A percentile compares a stretch with the other conserved stretches of the same genome.
phyloP scores from a whole-genome alignment of 805 yeast genomes.

The Lachancea quebecensis region DNA sequence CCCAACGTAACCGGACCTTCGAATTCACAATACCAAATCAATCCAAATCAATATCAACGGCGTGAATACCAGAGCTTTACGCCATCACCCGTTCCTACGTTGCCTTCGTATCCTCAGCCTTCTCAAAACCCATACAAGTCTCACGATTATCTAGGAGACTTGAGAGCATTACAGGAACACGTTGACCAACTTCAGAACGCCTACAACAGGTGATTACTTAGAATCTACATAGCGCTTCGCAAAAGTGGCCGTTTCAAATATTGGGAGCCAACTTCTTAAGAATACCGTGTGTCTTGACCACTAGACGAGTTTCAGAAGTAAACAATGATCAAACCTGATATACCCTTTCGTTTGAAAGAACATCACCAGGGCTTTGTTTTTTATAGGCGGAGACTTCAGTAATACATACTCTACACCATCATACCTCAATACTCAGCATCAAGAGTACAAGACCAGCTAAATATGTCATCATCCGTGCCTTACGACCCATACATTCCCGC shows the following conservation, averaged over 20 bases:
- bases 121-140: conserved; percentile 12
- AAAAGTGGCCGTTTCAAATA: too few relatives aligned
- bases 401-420: too few relatives aligned
- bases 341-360: background rate
- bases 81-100: conserved; percentile 22
- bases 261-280: too few relatives aligned
- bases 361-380: background rate
- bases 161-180: conserved; percentile 61
- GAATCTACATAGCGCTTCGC: too few relatives aligned
- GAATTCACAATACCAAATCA: conserved; percentile 9
- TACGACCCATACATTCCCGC: conserved; percentile 82
- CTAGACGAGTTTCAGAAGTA: too few relatives aligned
- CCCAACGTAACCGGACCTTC: conserved; percentile 11
- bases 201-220: conserved; percentile 12
- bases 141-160: conserved; percentile 51
- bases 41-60: background rate
- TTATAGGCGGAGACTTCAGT: background rate
- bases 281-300: too few relatives aligned
- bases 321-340: too few relatives aligned
- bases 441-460: background rate
- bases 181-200: conserved; percentile 46
- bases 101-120: conserved; percentile 11
- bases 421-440: background rate
- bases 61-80: conserved; percentile 5
- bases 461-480: conserved; percentile 73